Evolutionary conservation across 225 moss, liverwort and hornwort species (phyloP), one percentile per base, ranked within the genome.

Genomic region (Physcomitrellopsis africana): DNA sequence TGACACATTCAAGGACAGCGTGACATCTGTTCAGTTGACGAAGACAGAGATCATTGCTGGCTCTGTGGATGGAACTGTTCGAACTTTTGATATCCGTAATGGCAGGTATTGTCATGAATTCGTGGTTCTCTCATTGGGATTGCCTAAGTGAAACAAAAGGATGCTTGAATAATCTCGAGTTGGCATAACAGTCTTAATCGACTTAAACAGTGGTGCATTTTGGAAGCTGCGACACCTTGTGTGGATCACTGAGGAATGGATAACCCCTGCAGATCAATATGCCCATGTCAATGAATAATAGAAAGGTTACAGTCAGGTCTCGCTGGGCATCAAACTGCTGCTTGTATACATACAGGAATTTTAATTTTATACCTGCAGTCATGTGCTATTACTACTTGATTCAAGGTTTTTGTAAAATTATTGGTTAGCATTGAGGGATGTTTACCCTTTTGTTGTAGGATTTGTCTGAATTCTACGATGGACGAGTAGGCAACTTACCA

Each of bases 31-130:
- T 51, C 85, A 89, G 65, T 78, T 99, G 82, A 99, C 99, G 20
- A 78, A 87, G 72, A 92, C 90, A 53, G 95, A 99, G 75, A 95
- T 99, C 19, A 81, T 99, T 29, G 99, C 95, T 43, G 95, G 93
- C 75, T 93, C 79, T 85, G 99, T 95, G 18, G 99, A 99, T 91
- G 99, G 99, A 66, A 92, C 91, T 74, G 84, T 99, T 73, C 93
- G 92, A 74, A 99, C 95, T 62, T 99, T 93, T 70, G 99, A 99
- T 77, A 91, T 99, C 45, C 84, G 99, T 80, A 87, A 86, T 67
- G 99, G 99, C 80, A 99, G 95, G 97, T 97, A 71, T 24, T 24
- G 24, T 24, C 24, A 1, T 24, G 24, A 24, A 1, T 24, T 24
- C 24, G 24, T 24, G 24, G 24, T 24, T 24, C 24, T 24, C 24